Base-by-base conservation (phyloP, 164 flowering plant species). In the Annona cherimola region DNA sequence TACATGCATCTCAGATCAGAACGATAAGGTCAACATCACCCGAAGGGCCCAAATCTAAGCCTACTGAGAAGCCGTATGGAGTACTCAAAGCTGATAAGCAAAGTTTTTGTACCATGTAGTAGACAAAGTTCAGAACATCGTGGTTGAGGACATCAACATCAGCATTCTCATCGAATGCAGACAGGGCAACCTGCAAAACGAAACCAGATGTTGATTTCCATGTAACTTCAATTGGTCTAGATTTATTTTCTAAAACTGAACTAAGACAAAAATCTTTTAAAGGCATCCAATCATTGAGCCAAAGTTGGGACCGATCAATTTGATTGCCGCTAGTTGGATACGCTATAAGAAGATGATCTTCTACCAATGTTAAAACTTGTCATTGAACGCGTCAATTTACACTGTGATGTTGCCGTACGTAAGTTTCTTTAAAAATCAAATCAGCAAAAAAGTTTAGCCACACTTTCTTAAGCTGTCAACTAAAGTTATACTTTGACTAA, bases 81-180 rank as follows among this genome's bases (percentile, higher is more conserved):
- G n/a, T n/a, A n/a, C n/a, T n/a, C n/a, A n/a, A n/a, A n/a, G n/a
- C n/a, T n/a, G n/a, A n/a, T n/a, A n/a, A n/a, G n/a, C n/a, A n/a
- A n/a, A n/a, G n/a, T n/a, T n/a, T n/a, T n/a, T n/a, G 9, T 83
- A 79, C 98, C 91, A 77, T 72, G 82, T 93, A 93, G 72, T 87
- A 93, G 65, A 89, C 60, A 11, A 93, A 77, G 71, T 87, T 90
- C 26, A 89, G 75, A 46, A 93, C 66, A 45, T 94, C 92, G 81
- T 91, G 95, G 76, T 86, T 77, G 69, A 90, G 70, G 35, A 90
- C 97, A 83, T 91, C 88, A 68, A 91, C 76, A 66, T 85, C 88
- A n/a, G 85, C 91, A 50, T 85, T 76, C 72, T 77, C 73, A 64
- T 91, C 71, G 40, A 91, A 88, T 4, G 97, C 94, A 18, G 95